Conservation (phyloP, 257 asterid species). For the Rehmannia glutinosa region DNA sequence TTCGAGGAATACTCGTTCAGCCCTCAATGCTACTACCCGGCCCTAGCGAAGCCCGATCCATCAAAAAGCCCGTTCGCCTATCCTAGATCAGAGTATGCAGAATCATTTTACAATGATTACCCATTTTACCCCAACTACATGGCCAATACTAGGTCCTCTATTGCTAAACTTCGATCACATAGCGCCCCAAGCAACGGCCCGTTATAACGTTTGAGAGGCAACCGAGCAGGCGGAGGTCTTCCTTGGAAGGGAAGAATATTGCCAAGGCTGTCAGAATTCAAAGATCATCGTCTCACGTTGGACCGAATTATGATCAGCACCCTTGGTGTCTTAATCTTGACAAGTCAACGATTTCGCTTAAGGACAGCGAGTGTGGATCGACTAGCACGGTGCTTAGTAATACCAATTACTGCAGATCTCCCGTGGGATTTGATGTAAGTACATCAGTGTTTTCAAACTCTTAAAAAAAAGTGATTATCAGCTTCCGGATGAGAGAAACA, state of each 20-base stretch:
- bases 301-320: slow-evolving; percentile 43
- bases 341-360: slow-evolving; percentile 60
- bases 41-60: slow-evolving; percentile 55
- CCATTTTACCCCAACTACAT: slow-evolving; percentile 61
- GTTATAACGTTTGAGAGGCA: slow-evolving; percentile 65
- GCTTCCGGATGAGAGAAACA: too few species aligned
- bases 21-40: slow-evolving; percentile 63
- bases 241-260: slow-evolving; percentile 82
- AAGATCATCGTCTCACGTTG: slow-evolving; percentile 84
- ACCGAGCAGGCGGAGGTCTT: slow-evolving; percentile 63
- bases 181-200: slow-evolving; percentile 96
- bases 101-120: slow-evolving; percentile 39
- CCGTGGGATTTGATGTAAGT: slow-evolving; percentile 77
- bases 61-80: slow-evolving; percentile 28
- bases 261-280: slow-evolving; percentile 91
- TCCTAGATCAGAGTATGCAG: slow-evolving; percentile 45
- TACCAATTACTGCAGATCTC: slow-evolving; percentile 69
- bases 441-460: too few species aligned
- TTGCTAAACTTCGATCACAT: slow-evolving; percentile 88
- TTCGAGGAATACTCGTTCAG: slow-evolving; percentile 41
- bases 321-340: slow-evolving; percentile 95
- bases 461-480: too few species aligned
- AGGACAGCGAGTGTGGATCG: slow-evolving; percentile 90
- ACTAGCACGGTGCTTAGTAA: slow-evolving; percentile 64
- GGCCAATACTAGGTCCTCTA: slow-evolving; percentile 73